Conservation (phyloP, 2,329 filamentous ascomycete species). For the Colletotrichum tropicicola region DNA sequence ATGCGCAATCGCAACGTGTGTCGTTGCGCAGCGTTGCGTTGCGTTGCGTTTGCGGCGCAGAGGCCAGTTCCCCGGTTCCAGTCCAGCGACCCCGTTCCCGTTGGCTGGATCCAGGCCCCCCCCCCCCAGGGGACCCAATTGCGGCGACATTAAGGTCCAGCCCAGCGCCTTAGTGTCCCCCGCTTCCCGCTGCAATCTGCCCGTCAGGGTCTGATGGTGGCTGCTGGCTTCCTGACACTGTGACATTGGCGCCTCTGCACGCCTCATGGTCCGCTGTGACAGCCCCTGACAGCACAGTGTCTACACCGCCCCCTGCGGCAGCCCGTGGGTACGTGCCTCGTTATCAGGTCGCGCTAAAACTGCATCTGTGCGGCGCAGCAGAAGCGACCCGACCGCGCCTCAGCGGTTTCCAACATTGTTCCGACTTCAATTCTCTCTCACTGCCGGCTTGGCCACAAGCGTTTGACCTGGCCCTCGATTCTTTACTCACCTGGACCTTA, state of each 20-base stretch:
- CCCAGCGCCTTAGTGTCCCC: too few relatives aligned
- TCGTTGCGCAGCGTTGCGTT: slow-evolving; percentile 25
- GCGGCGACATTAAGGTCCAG: slow-evolving; percentile 4
- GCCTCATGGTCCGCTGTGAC: neutral
- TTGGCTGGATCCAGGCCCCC: neutral
- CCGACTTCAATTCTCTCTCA: slow-evolving; percentile 17
- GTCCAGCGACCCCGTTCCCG: neutral
- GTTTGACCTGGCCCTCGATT: slow-evolving; percentile 1
- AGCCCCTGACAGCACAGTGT: slow-evolving; percentile 22
- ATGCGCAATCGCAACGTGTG: slow-evolving; percentile 20
- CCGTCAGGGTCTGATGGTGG: neutral
- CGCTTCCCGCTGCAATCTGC: slow-evolving; percentile 18
- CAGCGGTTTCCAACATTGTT: slow-evolving; percentile 21
- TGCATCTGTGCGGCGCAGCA: slow-evolving; percentile 26
- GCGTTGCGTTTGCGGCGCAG: slow-evolving; percentile 29
- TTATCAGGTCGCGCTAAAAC: slow-evolving; percentile 15
- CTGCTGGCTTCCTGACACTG: slow-evolving; percentile 9
- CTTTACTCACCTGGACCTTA: neutral
- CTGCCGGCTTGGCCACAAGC: neutral
- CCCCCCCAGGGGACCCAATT: neutral
- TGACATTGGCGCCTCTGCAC: neutral
- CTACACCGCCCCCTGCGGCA: neutral
- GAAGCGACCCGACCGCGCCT: slow-evolving; percentile 9
- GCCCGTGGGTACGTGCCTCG: neutral
- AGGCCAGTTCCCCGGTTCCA: neutral